phyloP scores from a whole-genome alignment of 495 filamentous ascomycete genomes.

The Cercophora sp. region DNA sequence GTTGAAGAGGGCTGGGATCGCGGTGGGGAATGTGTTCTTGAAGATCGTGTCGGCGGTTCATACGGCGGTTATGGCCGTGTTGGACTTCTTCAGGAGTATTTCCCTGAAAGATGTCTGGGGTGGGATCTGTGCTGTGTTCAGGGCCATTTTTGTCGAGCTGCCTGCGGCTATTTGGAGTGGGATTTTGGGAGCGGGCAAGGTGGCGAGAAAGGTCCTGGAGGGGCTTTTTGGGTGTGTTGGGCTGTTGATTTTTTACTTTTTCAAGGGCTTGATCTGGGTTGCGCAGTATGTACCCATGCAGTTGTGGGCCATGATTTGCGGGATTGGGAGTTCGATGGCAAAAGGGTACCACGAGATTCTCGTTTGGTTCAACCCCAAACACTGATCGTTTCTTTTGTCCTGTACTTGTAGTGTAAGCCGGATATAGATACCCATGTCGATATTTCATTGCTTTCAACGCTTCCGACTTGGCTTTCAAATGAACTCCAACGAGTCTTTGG shows the following conservation, averaged over 20 bases:
- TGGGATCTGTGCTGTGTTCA: conserved; percentile 27
- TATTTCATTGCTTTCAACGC: background rate
- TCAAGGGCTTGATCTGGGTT: conserved; percentile 22
- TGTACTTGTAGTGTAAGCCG: no score
- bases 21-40: conserved; percentile 24
- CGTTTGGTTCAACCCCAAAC: conserved; percentile 42
- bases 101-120: conserved; percentile 38
- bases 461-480: conserved; percentile 10
- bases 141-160: conserved; percentile 30
- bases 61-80: conserved; percentile 30
- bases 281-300: conserved; percentile 33
- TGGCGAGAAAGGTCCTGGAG: conserved; percentile 22
- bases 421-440: no score
- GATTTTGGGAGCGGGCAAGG: conserved; percentile 21
- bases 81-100: conserved; percentile 34
- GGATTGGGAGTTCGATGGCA: conserved; percentile 27
- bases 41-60: conserved; percentile 32
- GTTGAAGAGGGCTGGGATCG: conserved; percentile 24
- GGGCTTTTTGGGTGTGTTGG: conserved; percentile 30
- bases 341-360: conserved; percentile 37
- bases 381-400: no score
- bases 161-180: conserved; percentile 27
- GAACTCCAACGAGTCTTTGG: conserved; percentile 29
- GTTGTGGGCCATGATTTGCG: conserved; percentile 29
- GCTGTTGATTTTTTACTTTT: conserved; percentile 24